Evolutionary conservation across 2,329 filamentous ascomycete species (phyloP).

Genomic region (Fusarium illudens): DNA sequence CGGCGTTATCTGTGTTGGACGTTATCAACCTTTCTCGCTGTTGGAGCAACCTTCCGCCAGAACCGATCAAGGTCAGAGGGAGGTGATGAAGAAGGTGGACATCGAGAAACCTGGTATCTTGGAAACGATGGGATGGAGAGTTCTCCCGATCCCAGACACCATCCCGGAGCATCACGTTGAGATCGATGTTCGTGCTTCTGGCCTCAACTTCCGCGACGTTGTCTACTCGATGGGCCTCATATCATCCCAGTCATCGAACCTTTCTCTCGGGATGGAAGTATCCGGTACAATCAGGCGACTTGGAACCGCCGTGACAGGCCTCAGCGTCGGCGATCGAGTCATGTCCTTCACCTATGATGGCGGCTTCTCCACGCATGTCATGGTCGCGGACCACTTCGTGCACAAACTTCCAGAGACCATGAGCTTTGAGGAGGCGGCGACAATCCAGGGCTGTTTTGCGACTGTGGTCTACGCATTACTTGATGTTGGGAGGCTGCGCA

Average conservation of each 20-base stretch:
- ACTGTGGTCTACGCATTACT: slow-evolving; percentile 43
- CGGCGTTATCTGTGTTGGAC: background rate
- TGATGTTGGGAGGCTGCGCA: slow-evolving; percentile 39
- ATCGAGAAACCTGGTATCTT: slow-evolving; percentile 5
- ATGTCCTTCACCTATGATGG: slow-evolving; percentile 3
- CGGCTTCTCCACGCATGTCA: slow-evolving; percentile 17
- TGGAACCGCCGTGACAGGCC: background rate
- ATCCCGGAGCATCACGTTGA: background rate
- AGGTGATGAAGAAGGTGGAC: background rate
- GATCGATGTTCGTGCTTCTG: background rate
- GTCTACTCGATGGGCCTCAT: slow-evolving; percentile 12
- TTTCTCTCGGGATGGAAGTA: background rate
- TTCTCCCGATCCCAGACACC: background rate
- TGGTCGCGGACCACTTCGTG: slow-evolving; percentile 2
- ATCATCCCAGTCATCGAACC: background rate
- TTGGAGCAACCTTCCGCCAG: background rate
- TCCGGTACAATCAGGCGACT: slow-evolving; percentile 1
- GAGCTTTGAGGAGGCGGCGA: slow-evolving; percentile 46
- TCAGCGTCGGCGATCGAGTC: slow-evolving; percentile 38
- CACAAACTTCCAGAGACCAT: slow-evolving; percentile 48
- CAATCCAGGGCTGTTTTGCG: slow-evolving; percentile 44
- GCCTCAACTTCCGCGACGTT: slow-evolving; percentile 17
- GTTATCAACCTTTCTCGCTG: background rate
- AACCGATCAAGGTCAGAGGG: background rate
- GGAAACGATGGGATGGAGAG: slow-evolving; percentile 3